Conservation (phyloP, 2,329 filamentous ascomycete genomes). For the Pseudogymnoascus sp. region DNA sequence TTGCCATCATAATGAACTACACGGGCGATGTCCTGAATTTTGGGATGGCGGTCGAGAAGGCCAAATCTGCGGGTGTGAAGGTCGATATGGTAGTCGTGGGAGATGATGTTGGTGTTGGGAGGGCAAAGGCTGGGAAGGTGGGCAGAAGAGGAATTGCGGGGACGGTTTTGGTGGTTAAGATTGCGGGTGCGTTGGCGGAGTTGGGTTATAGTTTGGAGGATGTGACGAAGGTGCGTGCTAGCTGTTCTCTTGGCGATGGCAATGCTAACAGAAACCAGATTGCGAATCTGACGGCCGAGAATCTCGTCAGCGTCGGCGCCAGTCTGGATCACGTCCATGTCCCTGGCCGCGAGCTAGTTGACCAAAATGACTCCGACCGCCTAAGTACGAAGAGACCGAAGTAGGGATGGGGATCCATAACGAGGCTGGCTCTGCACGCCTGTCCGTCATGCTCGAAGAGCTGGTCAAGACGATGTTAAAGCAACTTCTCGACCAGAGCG, state of each 20-base stretch:
- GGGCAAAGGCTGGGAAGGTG: constrained; percentile 78
- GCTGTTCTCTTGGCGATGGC: too few relatives aligned
- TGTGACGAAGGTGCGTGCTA: constrained; percentile 49
- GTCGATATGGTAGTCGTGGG: constrained; percentile 88
- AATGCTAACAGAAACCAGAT: background rate
- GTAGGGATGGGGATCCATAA: constrained; percentile 69
- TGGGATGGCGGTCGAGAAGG: constrained; percentile 88
- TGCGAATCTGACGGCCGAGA: constrained; percentile 62
- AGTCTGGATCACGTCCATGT: constrained; percentile 90
- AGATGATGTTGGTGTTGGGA: constrained; percentile 85
- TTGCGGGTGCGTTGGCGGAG: constrained; percentile 73
- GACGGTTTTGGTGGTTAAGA: constrained; percentile 85
- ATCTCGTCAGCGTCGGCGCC: constrained; percentile 76
- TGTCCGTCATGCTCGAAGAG: constrained; percentile 39
- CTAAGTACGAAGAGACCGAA: constrained; percentile 51
- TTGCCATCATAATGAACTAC: constrained; percentile 95
- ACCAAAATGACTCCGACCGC: constrained; percentile 44
- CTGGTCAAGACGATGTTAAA: constrained; percentile 53
- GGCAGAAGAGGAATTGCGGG: constrained; percentile 85
- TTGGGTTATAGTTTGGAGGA: constrained; percentile 58
- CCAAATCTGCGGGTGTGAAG: constrained; percentile 64
- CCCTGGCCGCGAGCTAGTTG: constrained; percentile 57
- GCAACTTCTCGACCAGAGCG: constrained; percentile 52
- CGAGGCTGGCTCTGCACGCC: constrained; percentile 45
- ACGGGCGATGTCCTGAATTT: constrained; percentile 88